A percentile compares a stretch with the other conserved stretches of the same genome.
Conservation (phyloP, 2,329 filamentous ascomycete species). For the Monosporascus ibericus region DNA sequence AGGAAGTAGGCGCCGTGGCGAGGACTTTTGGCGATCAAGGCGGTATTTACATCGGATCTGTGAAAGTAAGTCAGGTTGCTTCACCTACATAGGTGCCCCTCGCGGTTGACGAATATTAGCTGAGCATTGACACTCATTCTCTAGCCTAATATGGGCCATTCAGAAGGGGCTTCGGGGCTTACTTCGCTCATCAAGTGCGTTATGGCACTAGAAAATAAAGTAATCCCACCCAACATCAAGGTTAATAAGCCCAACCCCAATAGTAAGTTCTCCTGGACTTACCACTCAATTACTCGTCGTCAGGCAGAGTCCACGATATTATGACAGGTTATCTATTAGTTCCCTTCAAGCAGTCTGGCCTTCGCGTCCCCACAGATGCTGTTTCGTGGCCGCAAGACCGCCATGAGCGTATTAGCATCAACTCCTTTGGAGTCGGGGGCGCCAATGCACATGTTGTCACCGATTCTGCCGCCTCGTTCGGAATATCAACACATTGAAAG, state of each 20-base stretch:
- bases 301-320: background rate
- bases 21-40: slow-evolving; percentile 16
- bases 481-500: background rate
- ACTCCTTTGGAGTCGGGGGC: slow-evolving; percentile 31
- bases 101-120: no score
- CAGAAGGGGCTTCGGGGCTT: slow-evolving; percentile 37
- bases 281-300: background rate
- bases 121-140: no score
- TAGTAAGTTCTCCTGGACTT: slow-evolving; percentile 6
- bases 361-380: slow-evolving; percentile 24
- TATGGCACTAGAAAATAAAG: slow-evolving; percentile 32
- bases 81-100: no score
- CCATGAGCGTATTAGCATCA: slow-evolving; percentile 22
- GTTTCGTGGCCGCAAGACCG: slow-evolving; percentile 24
- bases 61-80: slow-evolving; percentile 7
- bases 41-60: slow-evolving; percentile 13
- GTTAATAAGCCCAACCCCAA: slow-evolving; percentile 25
- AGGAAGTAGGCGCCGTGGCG: slow-evolving; percentile 25
- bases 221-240: slow-evolving; percentile 34
- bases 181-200: slow-evolving; percentile 36
- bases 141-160: slow-evolving; percentile 34
- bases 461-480: slow-evolving; percentile 11
- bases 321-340: slow-evolving; percentile 7
- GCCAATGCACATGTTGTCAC: slow-evolving; percentile 27
- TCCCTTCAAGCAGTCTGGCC: slow-evolving; percentile 18